Conservation (phyloP, 441 rosid genomes). For the Brassica hybrid region DNA sequence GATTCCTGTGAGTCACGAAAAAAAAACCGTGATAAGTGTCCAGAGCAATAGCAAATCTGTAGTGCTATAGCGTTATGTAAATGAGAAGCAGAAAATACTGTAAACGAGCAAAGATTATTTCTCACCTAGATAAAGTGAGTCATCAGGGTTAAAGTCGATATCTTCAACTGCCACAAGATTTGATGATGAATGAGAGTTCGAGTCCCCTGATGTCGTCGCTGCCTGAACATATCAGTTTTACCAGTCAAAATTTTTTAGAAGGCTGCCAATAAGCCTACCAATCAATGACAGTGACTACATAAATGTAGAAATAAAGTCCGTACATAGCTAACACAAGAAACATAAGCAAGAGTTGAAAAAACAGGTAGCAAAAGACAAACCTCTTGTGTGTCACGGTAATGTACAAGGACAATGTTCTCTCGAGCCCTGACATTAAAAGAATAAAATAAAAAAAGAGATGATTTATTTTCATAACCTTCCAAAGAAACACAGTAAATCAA, state of each 20-base stretch:
- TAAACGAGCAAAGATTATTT: conserved; percentile 21
- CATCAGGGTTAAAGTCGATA: conserved; percentile 64
- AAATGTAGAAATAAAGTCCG: background rate
- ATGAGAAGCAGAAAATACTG: conserved; percentile 3
- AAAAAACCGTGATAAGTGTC: background rate
- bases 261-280: too few species aligned
- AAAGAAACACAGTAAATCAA: background rate
- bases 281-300: too few species aligned
- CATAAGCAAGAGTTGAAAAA: conserved; percentile 15
- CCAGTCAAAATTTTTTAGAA: too few species aligned
- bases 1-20: conserved; percentile 49
- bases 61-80: conserved; percentile 2
- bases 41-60: conserved; percentile 6
- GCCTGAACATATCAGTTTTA: conserved; percentile 49
- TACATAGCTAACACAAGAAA: conserved; percentile 22
- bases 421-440: conserved; percentile 58
- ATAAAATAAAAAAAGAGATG: conserved; percentile 12
- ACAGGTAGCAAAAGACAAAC: conserved; percentile 50
- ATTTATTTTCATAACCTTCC: conserved; percentile 6
- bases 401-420: conserved; percentile 97
- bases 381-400: conserved; percentile 98
- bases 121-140: conserved; percentile 44
- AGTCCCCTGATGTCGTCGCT: conserved; percentile 78
- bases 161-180: conserved; percentile 58
- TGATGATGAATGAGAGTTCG: conserved; percentile 57